Percentiles rank a stretch among this genome's conserved stretches.
These are phyloP conservation scores for Kalmusia sp. DNA, from an alignment of 2,329 filamentous ascomycete species.

Conservation along the genomic window DNA sequence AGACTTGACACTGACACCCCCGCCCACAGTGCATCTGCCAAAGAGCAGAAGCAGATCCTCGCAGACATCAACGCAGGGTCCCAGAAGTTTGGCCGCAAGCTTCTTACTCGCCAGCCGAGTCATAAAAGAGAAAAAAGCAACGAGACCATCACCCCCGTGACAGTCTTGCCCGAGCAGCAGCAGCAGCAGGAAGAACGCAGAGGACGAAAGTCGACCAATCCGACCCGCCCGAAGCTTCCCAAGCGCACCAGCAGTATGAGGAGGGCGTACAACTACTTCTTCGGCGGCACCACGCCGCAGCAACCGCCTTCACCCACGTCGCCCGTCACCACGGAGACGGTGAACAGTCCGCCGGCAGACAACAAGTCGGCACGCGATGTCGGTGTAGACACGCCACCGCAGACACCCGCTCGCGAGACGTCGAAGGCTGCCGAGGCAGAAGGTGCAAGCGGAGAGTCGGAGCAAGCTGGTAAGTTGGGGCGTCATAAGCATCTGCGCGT, in stretches of 20 bases:
- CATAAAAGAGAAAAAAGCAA: slow-evolving; percentile 31
- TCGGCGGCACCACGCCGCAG: slow-evolving; percentile 33
- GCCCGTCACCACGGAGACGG: slow-evolving; percentile 31
- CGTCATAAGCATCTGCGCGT: background rate
- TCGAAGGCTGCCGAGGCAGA: slow-evolving; percentile 16
- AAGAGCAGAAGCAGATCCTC: slow-evolving; percentile 49
- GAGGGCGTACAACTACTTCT: slow-evolving; percentile 50
- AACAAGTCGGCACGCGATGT: slow-evolving; percentile 27
- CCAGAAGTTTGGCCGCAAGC: slow-evolving; percentile 44
- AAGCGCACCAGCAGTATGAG: slow-evolving; percentile 49
- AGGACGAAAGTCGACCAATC: slow-evolving; percentile 41
- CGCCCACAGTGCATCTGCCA: slow-evolving; percentile 35
- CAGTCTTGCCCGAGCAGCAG: slow-evolving; percentile 24
- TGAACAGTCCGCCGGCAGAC: slow-evolving; percentile 23
- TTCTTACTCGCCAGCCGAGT: slow-evolving; percentile 29
- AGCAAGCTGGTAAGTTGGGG: slow-evolving; percentile 3
- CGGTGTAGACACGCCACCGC: slow-evolving; percentile 42
- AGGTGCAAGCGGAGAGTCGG: slow-evolving; percentile 19
- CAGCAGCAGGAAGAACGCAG: slow-evolving; percentile 36
- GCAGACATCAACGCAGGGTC: slow-evolving; percentile 47
- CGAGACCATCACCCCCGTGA: slow-evolving; percentile 37
- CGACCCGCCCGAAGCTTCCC: slow-evolving; percentile 41
- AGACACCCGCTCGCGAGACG: slow-evolving; percentile 32
- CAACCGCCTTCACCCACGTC: slow-evolving; percentile 36
- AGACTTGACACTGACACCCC: slow-evolving; percentile 18